These are phyloP conservation scores for Jaenimonas drosophilae DNA, from an alignment of 208 protist species.

Conservation along the genomic window DNA sequence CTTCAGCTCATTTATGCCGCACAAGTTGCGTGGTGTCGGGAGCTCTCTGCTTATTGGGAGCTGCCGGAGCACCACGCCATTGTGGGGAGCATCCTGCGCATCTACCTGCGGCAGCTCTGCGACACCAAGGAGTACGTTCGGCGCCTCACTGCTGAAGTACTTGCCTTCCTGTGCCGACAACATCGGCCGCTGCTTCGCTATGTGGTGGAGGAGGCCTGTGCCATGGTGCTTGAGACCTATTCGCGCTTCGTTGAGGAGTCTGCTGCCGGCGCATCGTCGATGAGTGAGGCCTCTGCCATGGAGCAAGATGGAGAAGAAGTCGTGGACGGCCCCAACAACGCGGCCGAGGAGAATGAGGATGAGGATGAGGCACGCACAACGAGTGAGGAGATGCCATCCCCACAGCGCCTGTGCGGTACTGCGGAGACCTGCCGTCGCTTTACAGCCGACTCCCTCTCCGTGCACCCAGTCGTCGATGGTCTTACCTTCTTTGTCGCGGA, in stretches of 20 bases:
- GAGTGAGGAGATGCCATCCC: not conserved
- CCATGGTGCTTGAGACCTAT: slow-evolving; percentile 31
- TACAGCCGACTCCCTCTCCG: slow-evolving; percentile 20
- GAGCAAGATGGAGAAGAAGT: slow-evolving; percentile 5
- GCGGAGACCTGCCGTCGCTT: slow-evolving; percentile 7
- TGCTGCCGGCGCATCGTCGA: not conserved
- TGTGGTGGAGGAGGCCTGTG: slow-evolving; percentile 42
- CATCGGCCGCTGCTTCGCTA: slow-evolving; percentile 31
- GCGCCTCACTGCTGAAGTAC: slow-evolving; percentile 66
- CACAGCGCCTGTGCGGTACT: not conserved
- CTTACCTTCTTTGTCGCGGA: slow-evolving; percentile 53
- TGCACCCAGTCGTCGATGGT: slow-evolving; percentile 58
- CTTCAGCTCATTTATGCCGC: slow-evolving; percentile 77
- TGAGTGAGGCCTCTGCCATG: not conserved
- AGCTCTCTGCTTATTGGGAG: slow-evolving; percentile 55
- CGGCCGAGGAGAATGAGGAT: not conserved
- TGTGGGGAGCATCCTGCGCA: slow-evolving; percentile 34
- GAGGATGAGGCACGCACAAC: not conserved
- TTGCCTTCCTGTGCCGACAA: slow-evolving; percentile 64
- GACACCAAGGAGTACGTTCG: slow-evolving; percentile 82
- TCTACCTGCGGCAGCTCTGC: slow-evolving; percentile 61
- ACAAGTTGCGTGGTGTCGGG: slow-evolving; percentile 81
- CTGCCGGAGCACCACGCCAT: slow-evolving; percentile 12
- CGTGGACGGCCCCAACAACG: slow-evolving; percentile 2
- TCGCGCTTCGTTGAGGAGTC: slow-evolving; percentile 13